Evolutionary conservation across 345 rosid species (phyloP), one percentile per base, ranked within the genome.

Genomic region (Draba incana): DNA sequence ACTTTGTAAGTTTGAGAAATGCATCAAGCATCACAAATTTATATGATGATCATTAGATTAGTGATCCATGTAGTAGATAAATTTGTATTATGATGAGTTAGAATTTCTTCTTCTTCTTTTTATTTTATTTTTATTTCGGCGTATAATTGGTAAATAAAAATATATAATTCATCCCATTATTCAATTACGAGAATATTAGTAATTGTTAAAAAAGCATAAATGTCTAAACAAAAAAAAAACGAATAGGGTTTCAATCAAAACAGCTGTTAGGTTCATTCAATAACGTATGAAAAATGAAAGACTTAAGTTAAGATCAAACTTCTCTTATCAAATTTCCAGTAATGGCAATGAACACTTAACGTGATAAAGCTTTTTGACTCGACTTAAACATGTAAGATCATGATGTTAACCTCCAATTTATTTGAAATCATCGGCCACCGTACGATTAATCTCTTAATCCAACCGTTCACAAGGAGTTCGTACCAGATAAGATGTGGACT

Each of bases 331-430:
- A 58, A 55, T 84, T 86, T 39, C 87, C 80, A 75, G 77, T 62
- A 67, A 60, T 56, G 75, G 89, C 68, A 81, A 59, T 64, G 74
- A 69, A 78, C 75, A 62, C 76, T 77, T 59, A 63, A 63, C 67
- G 76, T 64, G 88, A 72, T 78, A 76, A 64, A 72, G 77, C 66
- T 53, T 44, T 78, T 81, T 83, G 86, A 78, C 83, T 83, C 69
- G 77, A 77, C 86, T 75, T 64, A 79, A 83, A 83, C 74, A 75
- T 70, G 84, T 80, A 83, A 80, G 74, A 55, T n/a, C n/a, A n/a
- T 78, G 84, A 83, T 57, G 81, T 55, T 54, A 75, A 70, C 83
- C 74, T 58, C 39, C 56, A 41, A 51, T 70, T 45, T 59, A 61
- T 45, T 20, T 67, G 42, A 69, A 47, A 42, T 13, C 66, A 55